Evolutionary conservation across 345 rosid genomes (phyloP), one percentile per base, ranked within the genome.

Genomic region (Gossypium longicalyx): DNA sequence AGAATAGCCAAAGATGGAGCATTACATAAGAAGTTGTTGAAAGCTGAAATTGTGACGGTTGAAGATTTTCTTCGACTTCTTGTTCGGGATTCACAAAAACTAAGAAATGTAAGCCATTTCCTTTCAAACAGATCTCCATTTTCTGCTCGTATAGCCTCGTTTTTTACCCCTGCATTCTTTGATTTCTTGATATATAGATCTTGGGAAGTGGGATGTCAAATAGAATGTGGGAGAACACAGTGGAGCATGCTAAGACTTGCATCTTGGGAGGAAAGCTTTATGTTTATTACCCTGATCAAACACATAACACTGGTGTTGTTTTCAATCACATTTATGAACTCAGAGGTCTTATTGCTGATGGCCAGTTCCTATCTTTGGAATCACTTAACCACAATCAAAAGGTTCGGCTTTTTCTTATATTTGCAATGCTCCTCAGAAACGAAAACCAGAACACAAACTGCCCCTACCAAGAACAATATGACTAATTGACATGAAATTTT

Each of bases 121-220:
- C 19, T 68, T 48, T 76, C 66, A 56, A 52, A 52, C 62, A 44
- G 47, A 56, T 51, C 52, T 49, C 17, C 16, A 16, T 29, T 17
- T 8, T 16, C 57, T 34, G n/a, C 43, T 59, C 23, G 7, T 67
- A 47, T 57, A 16, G 65, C 54, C 41, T 68, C 23, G 27, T 9
- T 22, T 17, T 23, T 64, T 54, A 51, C 51, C 27, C 63, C 22
- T 29, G 20, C 19, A 47, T 34, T 64, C 61, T 44, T 38, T 34
- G 16, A 80, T 29, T 13, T 60, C 23, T 12, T 78, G 29, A 60
- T 78, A 56, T 77, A 45, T 72, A 94, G 97, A 86, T 91, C 74
- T 95, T 94, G 10, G 98, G 98, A 77, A 94, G 98, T 56, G 98
- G 97, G 77, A 91, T 92, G 97, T 92, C 98, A 9, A 94, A 92